Conservation (phyloP, 1,139 yeast species). For the Maudiozyma humilis region DNA sequence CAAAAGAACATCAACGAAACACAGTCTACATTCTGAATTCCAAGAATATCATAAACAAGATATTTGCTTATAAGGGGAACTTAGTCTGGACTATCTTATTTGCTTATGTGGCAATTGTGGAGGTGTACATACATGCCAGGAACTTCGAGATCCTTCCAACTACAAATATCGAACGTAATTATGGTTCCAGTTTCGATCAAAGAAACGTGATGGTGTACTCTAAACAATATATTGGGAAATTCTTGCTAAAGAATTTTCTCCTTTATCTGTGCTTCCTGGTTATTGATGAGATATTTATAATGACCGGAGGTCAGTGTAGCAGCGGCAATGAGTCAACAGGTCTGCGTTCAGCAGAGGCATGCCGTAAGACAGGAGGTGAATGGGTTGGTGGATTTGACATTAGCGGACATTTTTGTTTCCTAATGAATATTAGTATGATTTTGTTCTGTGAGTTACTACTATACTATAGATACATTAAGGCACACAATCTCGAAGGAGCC, state of each 20-base stretch:
- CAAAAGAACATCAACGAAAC: constrained; percentile 15
- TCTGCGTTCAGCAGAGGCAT: constrained; percentile 21
- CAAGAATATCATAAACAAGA: constrained; percentile 27
- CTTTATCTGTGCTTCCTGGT: constrained; percentile 23
- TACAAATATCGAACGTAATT: constrained; percentile 6
- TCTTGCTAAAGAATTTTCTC: constrained; percentile 21
- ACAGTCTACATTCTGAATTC: constrained; percentile 24
- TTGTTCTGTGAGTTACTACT: constrained; percentile 34
- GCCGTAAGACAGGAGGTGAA: constrained; percentile 27
- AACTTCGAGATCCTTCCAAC: constrained; percentile 10
- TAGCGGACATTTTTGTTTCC: constrained; percentile 55
- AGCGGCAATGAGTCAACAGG: constrained; percentile 12
- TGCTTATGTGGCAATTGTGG: constrained; percentile 13
- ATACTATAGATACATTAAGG: constrained; percentile 13
- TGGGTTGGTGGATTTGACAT: constrained; percentile 57
- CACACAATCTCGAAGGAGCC: constrained; percentile 10
- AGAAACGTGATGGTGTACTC: constrained; percentile 4
- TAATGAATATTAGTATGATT: constrained; percentile 42
- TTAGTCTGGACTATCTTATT: constrained; percentile 29
- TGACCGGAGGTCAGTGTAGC: constrained; percentile 34
- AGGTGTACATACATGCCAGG: constrained; percentile 10
- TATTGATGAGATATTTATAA: constrained; percentile 31
- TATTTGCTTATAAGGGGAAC: constrained; percentile 35
- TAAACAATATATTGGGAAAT: constrained; percentile 23
- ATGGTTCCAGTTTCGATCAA: constrained; percentile 4